These are phyloP conservation scores for Centrapalus pauciflorus DNA, from an alignment of 129 eudicot species.

Conservation along the genomic window DNA sequence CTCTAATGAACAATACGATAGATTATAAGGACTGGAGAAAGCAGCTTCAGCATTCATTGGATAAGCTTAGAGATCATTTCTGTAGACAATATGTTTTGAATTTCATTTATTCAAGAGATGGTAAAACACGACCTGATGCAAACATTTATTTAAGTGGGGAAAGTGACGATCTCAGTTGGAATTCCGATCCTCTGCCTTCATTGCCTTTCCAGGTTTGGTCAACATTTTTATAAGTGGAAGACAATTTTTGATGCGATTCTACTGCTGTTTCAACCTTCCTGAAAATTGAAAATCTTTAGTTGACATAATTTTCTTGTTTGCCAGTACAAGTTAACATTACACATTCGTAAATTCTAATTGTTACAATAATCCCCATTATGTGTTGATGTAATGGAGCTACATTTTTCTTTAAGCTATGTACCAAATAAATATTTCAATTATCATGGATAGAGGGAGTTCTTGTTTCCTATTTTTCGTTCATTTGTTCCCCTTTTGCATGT, in stretches of 20 bases:
- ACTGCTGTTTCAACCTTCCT: no score
- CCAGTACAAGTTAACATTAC: neutral
- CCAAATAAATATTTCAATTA: no score
- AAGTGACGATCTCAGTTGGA: slow-evolving; percentile 51
- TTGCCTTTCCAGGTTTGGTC: slow-evolving; percentile 99
- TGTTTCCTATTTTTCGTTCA: no score
- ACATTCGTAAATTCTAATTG: neutral
- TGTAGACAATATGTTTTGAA: slow-evolving; percentile 83
- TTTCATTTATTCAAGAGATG: slow-evolving; percentile 88
- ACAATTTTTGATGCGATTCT: no score
- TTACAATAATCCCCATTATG: no score
- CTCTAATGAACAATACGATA: slow-evolving; percentile 35
- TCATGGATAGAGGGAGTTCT: no score
- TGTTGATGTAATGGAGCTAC: neutral
- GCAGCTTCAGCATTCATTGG: slow-evolving; percentile 83
- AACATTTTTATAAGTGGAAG: neutral
- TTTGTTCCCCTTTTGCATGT: no score
- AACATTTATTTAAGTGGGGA: slow-evolving; percentile 69
- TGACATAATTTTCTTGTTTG: no score
- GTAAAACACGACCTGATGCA: slow-evolving; percentile 74
- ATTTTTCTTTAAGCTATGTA: no score
- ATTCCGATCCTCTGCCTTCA: slow-evolving; percentile 88
- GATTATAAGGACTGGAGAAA: slow-evolving; percentile 95
- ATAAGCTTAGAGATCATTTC: slow-evolving; percentile 84
- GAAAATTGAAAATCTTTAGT: no score